Conservation (phyloP, 768 basidiomycete species). For the Podaxis pistillaris region DNA sequence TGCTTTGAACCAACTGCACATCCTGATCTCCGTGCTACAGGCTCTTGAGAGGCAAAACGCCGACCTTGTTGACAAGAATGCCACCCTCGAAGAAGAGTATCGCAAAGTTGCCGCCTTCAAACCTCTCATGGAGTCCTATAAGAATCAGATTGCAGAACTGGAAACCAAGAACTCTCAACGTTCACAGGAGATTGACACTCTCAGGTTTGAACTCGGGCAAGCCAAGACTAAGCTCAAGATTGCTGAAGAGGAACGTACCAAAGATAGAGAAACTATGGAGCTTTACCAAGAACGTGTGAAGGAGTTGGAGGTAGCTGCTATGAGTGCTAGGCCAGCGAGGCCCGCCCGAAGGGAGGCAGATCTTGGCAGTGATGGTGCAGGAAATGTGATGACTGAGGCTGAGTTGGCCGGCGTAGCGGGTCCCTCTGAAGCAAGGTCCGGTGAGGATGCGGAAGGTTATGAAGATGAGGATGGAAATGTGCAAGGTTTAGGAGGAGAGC, state of each 20-base stretch:
- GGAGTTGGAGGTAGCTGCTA: constrained; percentile 77
- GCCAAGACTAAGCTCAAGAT: constrained; percentile 67
- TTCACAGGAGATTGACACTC: constrained; percentile 67
- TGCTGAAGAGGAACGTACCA: constrained; percentile 63
- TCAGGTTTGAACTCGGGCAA: constrained; percentile 79
- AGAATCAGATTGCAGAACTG: constrained; percentile 77
- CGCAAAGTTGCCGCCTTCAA: constrained; percentile 83
- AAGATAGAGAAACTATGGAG: constrained; percentile 83
- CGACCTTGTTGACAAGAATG: constrained; percentile 86
- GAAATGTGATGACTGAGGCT: background rate
- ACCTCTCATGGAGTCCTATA: constrained; percentile 91
- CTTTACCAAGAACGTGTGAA: constrained; percentile 88
- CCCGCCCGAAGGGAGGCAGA: constrained; percentile 26
- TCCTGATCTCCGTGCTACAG: constrained; percentile 35
- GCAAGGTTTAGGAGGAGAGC: constrained; percentile 76
- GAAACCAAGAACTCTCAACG: constrained; percentile 69
- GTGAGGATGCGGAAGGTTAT: constrained; percentile 34
- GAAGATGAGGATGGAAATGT: constrained; percentile 33
- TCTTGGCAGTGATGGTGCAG: constrained; percentile 28
- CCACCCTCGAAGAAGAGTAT: constrained; percentile 89
- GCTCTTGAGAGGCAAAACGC: constrained; percentile 92
- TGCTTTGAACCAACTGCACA: background rate
- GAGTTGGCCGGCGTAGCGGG: background rate
- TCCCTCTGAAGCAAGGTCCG: background rate
- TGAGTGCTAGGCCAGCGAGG: constrained; percentile 26